A percentile compares a stretch with the other conserved stretches of the same genome.
These are phyloP conservation scores for Peronospora tabacina DNA, from an alignment of 352 stramenopile genomes.

Conservation along the genomic window DNA sequence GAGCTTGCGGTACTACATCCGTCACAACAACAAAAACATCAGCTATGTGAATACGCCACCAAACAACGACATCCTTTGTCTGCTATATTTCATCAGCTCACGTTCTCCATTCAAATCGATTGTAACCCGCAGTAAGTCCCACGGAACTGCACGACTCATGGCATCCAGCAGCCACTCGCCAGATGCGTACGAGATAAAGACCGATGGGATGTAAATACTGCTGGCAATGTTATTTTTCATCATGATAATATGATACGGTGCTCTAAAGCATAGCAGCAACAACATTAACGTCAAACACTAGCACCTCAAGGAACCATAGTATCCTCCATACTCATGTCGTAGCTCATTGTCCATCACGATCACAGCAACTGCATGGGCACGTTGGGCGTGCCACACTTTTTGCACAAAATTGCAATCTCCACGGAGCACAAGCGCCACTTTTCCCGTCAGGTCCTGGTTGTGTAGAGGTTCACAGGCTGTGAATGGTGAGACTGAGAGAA, in stretches of 20 bases:
- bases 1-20: constrained; percentile 39
- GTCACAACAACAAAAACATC: constrained; percentile 3
- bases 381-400: constrained; percentile 54
- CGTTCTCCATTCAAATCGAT: constrained; percentile 50
- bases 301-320: background rate
- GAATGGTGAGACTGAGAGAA: constrained; percentile 39
- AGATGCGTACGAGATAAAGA: constrained; percentile 64
- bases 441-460: constrained; percentile 40
- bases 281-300: background rate
- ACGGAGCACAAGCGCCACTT: constrained; percentile 70
- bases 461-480: constrained; percentile 50
- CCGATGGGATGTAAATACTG: constrained; percentile 51
- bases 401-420: constrained; percentile 59
- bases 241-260: constrained; percentile 80
- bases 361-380: constrained; percentile 51
- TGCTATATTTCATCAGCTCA: constrained; percentile 25
- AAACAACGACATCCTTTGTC: background rate
- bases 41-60: background rate
- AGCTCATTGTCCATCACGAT: constrained; percentile 69
- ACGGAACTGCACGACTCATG: constrained; percentile 35
- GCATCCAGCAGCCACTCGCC: constrained; percentile 47
- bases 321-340: constrained; percentile 39
- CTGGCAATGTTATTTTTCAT: constrained; percentile 70
- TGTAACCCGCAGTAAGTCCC: constrained; percentile 51
- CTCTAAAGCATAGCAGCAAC: constrained; percentile 19